A percentile compares a stretch with the other conserved stretches of the same genome.
Conservation (phyloP, 331 rosid genomes). For the Spiraea crenata region DNA sequence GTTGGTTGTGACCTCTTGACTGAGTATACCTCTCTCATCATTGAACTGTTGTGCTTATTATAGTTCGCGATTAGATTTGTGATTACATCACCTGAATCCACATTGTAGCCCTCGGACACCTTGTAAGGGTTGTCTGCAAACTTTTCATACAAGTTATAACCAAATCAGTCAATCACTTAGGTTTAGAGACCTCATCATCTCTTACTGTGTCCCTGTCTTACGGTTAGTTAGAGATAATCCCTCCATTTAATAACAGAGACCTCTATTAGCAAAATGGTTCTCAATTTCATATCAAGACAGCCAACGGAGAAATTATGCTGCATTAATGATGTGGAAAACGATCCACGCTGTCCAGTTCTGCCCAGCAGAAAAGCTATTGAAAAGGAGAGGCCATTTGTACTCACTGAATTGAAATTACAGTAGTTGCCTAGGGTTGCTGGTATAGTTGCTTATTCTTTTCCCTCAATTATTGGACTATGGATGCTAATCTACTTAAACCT, state of each 20-base stretch:
- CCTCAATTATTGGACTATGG: neutral
- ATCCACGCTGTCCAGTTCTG: neutral
- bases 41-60: slow-evolving; percentile 13
- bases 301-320: neutral
- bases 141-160: neutral
- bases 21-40: slow-evolving; percentile 7
- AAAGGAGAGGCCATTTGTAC: neutral
- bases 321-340: neutral
- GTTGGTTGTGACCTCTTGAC: slow-evolving; percentile 2
- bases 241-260: neutral
- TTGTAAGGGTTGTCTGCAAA: slow-evolving; percentile 3
- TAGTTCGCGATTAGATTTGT: neutral
- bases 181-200: neutral
- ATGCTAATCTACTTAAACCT: neutral
- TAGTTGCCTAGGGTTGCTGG: neutral
- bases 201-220: neutral
- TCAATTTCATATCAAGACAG: neutral
- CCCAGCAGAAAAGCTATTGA: slow-evolving; percentile 1
- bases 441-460: neutral
- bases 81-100: neutral
- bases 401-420: slow-evolving; percentile 2
- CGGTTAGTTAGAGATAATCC: slow-evolving; percentile 1
- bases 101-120: slow-evolving; percentile 1
- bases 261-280: neutral
- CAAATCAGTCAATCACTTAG: neutral